A percentile compares a stretch with the other conserved stretches of the same genome.
Conservation (phyloP, 148 eudicot genomes). For the Cornus kousa region DNA sequence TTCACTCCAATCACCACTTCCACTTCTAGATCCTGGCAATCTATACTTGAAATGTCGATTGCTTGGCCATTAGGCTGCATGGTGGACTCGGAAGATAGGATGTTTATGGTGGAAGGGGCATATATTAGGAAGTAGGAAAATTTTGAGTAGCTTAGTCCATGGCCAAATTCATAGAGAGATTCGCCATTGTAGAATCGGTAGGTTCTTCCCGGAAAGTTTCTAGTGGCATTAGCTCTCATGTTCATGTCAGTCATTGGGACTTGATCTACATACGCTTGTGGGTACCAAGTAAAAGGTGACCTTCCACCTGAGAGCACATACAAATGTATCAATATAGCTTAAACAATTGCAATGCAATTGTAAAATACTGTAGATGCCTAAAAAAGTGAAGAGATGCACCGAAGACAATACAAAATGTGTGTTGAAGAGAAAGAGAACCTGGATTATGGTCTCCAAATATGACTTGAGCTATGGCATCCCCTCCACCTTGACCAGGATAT, state of each 20-base stretch:
- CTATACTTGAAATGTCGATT: conserved; percentile 24
- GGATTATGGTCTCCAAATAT: conserved; percentile 36
- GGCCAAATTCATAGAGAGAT: conserved; percentile 35
- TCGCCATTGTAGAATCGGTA: conserved; percentile 38
- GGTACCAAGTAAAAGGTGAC: conserved; percentile 46
- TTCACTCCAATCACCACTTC: conserved; percentile 17
- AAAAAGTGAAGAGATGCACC: too few relatives aligned
- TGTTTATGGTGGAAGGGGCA: conserved; percentile 14
- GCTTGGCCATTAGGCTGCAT: not conserved
- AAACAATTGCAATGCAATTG: too few relatives aligned
- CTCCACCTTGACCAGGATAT: conserved; percentile 49
- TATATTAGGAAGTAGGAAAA: conserved; percentile 23
- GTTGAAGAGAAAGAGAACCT: conserved; percentile 6
- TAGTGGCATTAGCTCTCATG: conserved; percentile 33
- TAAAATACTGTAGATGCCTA: too few relatives aligned
- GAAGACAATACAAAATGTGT: too few relatives aligned
- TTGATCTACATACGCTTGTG: conserved; percentile 17
- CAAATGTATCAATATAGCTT: too few relatives aligned
- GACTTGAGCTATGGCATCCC: conserved; percentile 42
- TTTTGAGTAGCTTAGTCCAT: conserved; percentile 38
- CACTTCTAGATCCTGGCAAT: conserved; percentile 18
- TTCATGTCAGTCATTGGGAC: conserved; percentile 45
- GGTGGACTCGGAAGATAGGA: not conserved
- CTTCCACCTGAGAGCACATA: conserved; percentile 34
- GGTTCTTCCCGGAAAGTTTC: conserved; percentile 38